These are phyloP conservation scores for Prototheca cutis DNA, from an alignment of 163 green algal genomes.

Conservation along the genomic window DNA sequence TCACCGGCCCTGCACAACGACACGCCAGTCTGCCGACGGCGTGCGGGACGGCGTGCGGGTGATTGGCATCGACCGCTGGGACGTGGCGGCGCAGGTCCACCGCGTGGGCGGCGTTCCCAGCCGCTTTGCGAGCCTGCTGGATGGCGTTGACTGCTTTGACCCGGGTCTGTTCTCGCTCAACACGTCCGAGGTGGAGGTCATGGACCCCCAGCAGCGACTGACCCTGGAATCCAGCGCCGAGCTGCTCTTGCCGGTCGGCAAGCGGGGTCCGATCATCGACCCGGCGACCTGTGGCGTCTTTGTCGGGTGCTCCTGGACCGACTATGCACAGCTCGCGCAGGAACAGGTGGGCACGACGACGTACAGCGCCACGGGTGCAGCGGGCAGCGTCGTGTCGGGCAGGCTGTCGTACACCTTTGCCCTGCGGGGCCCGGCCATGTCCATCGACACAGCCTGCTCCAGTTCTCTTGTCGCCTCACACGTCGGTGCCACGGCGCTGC, in stretches of 20 bases:
- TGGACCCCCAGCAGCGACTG: slow-evolving; percentile 83
- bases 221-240: slow-evolving; percentile 25
- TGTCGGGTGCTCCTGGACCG: slow-evolving; percentile 36
- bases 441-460: slow-evolving; percentile 83
- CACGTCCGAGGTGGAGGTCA: slow-evolving; percentile 47
- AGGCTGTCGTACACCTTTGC: slow-evolving; percentile 47
- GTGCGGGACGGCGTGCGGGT: not conserved
- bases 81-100: not conserved
- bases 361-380: slow-evolving; percentile 44
- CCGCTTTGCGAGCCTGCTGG: slow-evolving; percentile 11
- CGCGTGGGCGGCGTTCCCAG: slow-evolving; percentile 5
- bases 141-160: slow-evolving; percentile 58
- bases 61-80: slow-evolving; percentile 1
- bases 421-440: slow-evolving; percentile 38
- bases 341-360: slow-evolving; percentile 20
- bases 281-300: slow-evolving; percentile 12
- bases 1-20: slow-evolving; percentile 6
- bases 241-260: slow-evolving; percentile 15
- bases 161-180: slow-evolving; percentile 45
- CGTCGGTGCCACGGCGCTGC: slow-evolving; percentile 15
- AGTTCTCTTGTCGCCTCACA: slow-evolving; percentile 61
- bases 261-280: not conserved
- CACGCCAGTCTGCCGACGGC: not conserved
- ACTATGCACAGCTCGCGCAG: slow-evolving; percentile 30
- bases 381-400: slow-evolving; percentile 37